These are phyloP conservation scores for Ulota crispa DNA, from an alignment of 225 moss, liverwort and hornwort species.

Conservation along the genomic window DNA sequence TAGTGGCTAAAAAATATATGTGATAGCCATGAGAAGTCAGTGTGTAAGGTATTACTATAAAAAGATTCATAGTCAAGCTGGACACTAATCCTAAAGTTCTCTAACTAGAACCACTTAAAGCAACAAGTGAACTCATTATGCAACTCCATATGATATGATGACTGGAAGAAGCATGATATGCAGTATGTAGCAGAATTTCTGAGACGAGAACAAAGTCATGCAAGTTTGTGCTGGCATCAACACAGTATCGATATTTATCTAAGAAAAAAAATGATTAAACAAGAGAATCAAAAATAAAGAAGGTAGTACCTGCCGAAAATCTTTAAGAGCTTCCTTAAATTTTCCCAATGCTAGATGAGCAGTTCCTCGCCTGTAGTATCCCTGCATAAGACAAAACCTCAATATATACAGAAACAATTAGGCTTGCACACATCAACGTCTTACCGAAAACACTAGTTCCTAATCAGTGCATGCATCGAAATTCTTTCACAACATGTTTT, in stretches of 20 bases:
- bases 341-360: constrained; percentile 96
- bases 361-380: constrained; percentile 96
- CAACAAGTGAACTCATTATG: neutral
- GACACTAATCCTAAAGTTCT: neutral
- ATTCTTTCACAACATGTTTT: neutral
- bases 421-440: neutral
- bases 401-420: constrained; percentile 2
- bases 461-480: neutral
- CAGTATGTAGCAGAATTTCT: neutral
- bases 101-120: neutral
- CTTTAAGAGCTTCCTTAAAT: constrained; percentile 85
- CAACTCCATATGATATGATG: constrained; percentile 7
- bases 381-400: constrained; percentile 53
- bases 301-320: constrained; percentile 80
- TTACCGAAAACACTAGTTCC: neutral
- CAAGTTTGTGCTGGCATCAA: neutral
- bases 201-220: neutral
- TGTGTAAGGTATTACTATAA: neutral
- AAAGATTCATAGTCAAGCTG: neutral
- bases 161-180: neutral
- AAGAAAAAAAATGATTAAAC: neutral
- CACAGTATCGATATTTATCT: neutral
- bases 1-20: neutral
- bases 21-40: neutral
- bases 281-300: neutral